phyloP scores from a whole-genome alignment of 2,329 filamentous ascomycete genomes.

The Tolypocladium pustulatum region DNA sequence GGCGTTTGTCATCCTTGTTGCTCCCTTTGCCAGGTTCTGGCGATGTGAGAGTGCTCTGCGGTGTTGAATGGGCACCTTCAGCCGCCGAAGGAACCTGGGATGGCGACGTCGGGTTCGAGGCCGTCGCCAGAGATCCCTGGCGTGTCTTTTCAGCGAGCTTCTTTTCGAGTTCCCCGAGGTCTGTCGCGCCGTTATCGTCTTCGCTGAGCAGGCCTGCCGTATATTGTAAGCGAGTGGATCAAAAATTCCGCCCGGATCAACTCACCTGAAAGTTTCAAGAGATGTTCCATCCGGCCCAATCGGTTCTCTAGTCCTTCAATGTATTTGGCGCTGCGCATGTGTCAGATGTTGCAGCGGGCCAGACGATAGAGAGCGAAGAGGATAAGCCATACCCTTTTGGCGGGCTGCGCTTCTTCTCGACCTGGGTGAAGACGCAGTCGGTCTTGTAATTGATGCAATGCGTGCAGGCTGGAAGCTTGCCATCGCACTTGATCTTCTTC shows the following conservation, averaged over 20 bases:
- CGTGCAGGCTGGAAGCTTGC: conserved; percentile 86
- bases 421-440: conserved; percentile 92
- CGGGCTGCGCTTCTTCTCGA: conserved; percentile 96
- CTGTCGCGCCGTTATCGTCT: conserved; percentile 75
- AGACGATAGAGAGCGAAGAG: not conserved
- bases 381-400: conserved; percentile 72
- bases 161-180: conserved; percentile 81
- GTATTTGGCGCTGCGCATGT: conserved; percentile 68
- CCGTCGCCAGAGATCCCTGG: conserved; percentile 32
- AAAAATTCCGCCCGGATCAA: not conserved
- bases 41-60: conserved; percentile 44
- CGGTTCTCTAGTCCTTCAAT: conserved; percentile 95
- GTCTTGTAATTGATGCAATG: conserved; percentile 98
- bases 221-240: not conserved
- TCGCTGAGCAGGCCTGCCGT: conserved; percentile 62
- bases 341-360: conserved; percentile 8
- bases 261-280: conserved; percentile 70
- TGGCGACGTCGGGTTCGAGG: conserved; percentile 41
- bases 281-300: conserved; percentile 87
- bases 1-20: conserved; percentile 21
- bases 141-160: conserved; percentile 51
- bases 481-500: conserved; percentile 96
- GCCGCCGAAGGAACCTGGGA: conserved; percentile 33
- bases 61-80: conserved; percentile 33
- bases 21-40: conserved; percentile 30